Evolutionary conservation across 805 yeast species (phyloP), one percentile per base, ranked within the genome.

Genomic region (Nakazawaea anatomiae): DNA sequence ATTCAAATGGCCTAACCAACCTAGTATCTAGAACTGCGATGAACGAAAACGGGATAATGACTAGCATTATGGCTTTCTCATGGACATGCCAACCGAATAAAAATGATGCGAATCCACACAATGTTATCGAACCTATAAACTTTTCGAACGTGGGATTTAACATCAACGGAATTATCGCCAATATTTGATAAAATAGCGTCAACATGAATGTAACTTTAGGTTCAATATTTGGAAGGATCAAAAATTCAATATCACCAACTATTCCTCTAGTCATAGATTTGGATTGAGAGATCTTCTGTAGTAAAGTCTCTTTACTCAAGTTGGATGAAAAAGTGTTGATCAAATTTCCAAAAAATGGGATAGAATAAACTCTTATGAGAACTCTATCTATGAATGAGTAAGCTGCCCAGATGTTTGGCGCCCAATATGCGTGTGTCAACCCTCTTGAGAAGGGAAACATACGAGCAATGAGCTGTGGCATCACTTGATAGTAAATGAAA

Each of bases 71-170:
- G 0, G 98, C 98, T 75, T 94, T 94, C 67, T 94, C 99, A 69
- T 94, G 99, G 28, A 94, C 99, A 62, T 94, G 98, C 97, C 98
- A 94, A 5, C 99, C 99, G 68, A 94, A 94, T 46, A 94, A 69
- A 62, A 88, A 94, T 2, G 96, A 87, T 0, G 96, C 83, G 68
- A 81, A 89, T 4, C 95, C 98, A 68, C 98, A 92, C 45, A 92
- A 74, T 0, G 97, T 85, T 58, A 94, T 68, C 1, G 91, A 80
- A 0, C 96, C 97, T 14, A 91, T 65, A 58, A 94, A 94, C 56
- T 95, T 75, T 55, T 81, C 82, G 63, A 77, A 87, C 2, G 83
- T 82, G 4, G 97, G 96, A 51, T 80, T 81, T 34, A 84, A 57
- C 32, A 88, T 71, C 5, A 84, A 61, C 1, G 96, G 96, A 2